phyloP scores from a whole-genome alignment of 2,329 filamentous ascomycete genomes.

The Epichloe aotearoae region DNA sequence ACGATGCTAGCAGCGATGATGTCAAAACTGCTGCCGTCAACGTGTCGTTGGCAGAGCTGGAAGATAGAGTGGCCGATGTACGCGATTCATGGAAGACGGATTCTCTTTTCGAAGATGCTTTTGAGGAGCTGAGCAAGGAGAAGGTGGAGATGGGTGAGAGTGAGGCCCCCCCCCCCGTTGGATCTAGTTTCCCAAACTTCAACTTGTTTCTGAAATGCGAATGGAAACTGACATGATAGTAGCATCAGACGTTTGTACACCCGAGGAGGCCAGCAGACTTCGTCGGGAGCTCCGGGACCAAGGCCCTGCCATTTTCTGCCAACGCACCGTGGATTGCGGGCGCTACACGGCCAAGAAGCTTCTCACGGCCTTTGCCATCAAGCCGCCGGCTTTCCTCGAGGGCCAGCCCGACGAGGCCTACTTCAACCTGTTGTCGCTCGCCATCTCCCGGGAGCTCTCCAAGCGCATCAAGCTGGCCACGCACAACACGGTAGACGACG shows the following conservation, averaged over 20 bases:
- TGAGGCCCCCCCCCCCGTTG: background rate
- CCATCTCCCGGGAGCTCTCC: constrained; percentile 65
- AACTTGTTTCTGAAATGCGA: background rate
- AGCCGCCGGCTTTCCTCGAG: constrained; percentile 60
- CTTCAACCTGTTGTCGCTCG: constrained; percentile 60
- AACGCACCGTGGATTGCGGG: constrained; percentile 54
- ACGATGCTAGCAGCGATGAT: constrained; percentile 22
- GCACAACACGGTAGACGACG: constrained; percentile 82
- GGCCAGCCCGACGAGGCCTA: constrained; percentile 55
- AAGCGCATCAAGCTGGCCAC: constrained; percentile 67
- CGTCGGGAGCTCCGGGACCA: constrained; percentile 59
- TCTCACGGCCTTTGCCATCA: constrained; percentile 73
- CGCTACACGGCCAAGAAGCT: constrained; percentile 68
- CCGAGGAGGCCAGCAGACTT: constrained; percentile 55
- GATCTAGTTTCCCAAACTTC: too few species aligned
- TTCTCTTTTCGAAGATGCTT: constrained; percentile 48
- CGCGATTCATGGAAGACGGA: constrained; percentile 49
- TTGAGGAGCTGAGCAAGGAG: constrained; percentile 45
- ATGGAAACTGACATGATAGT: constrained; percentile 11
- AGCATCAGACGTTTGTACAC: constrained; percentile 41
- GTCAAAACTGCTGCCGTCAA: constrained; percentile 23
- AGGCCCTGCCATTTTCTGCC: constrained; percentile 67
- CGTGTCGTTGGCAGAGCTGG: constrained; percentile 30
- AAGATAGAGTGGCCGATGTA: constrained; percentile 37
- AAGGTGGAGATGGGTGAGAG: constrained; percentile 25